These are phyloP conservation scores for Periconia digitata DNA, from an alignment of 2,329 filamentous ascomycete genomes.

Conservation along the genomic window DNA sequence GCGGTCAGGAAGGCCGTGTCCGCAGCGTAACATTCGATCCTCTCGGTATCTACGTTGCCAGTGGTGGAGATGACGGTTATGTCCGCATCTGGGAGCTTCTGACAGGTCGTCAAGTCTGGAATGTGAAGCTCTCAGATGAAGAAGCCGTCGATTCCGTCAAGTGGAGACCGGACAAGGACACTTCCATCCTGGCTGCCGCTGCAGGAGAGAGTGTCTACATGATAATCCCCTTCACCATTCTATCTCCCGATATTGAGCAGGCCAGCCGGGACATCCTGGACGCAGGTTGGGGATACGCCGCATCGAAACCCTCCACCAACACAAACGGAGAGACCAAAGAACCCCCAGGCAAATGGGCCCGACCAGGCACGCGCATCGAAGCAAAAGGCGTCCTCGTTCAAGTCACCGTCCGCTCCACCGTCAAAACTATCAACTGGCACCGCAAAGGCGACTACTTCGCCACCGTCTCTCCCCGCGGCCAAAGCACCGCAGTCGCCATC, in stretches of 20 bases:
- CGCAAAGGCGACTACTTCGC: conserved; percentile 91
- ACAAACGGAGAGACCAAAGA: conserved; percentile 66
- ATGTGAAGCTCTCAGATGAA: conserved; percentile 71
- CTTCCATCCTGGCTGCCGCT: conserved; percentile 79
- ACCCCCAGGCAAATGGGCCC: conserved; percentile 77
- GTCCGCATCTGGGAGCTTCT: conserved; percentile 87
- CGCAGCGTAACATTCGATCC: conserved; percentile 84
- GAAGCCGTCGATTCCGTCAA: conserved; percentile 82
- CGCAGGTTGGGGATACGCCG: conserved; percentile 91
- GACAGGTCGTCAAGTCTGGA: conserved; percentile 87
- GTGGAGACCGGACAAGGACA: conserved; percentile 84
- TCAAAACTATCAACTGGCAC: conserved; percentile 94
- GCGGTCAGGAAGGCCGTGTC: conserved; percentile 85
- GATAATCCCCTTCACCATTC: conserved; percentile 67
- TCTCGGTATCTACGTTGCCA: conserved; percentile 81
- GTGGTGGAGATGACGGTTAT: conserved; percentile 90
- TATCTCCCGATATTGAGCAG: conserved; percentile 73
- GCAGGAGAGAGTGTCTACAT: conserved; percentile 85
- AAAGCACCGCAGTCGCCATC: conserved; percentile 81
- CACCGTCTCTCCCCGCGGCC: conserved; percentile 80
- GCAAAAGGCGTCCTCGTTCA: conserved; percentile 78
- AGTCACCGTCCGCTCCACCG: conserved; percentile 73
- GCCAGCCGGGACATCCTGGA: conserved; percentile 76
- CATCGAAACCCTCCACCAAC: conserved; percentile 58
- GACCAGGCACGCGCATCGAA: conserved; percentile 73